phyloP scores from a whole-genome alignment of 768 basidiomycete genomes.

The Mycena epipterygia region DNA sequence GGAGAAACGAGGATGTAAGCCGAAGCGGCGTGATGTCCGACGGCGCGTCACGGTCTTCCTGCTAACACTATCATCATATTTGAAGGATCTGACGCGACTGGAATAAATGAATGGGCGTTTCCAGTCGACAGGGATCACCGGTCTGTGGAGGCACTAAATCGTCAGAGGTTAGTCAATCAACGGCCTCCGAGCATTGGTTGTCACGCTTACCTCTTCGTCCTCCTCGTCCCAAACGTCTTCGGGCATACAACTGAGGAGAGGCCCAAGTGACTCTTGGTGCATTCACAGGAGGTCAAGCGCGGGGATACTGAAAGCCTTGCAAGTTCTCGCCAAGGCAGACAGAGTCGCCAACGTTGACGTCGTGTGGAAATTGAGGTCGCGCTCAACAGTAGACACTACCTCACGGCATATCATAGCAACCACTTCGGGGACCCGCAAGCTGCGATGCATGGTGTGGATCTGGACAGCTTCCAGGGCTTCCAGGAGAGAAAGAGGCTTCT shows the following conservation, averaged over 20 bases:
- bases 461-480: too few species aligned
- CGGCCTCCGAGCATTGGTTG: background rate
- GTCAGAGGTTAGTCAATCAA: background rate
- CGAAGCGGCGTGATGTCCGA: too few species aligned
- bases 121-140: constrained; percentile 19
- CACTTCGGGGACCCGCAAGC: background rate
- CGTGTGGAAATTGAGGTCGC: too few species aligned
- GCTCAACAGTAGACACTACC: too few species aligned
- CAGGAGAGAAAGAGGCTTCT: too few species aligned
- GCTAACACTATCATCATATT: background rate
- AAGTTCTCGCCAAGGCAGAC: background rate
- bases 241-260: constrained; percentile 18
- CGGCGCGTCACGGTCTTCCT: too few species aligned
- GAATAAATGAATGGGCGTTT: constrained; percentile 9
- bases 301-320: constrained; percentile 6
- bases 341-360: background rate
- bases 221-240: constrained; percentile 15
- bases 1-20: too few species aligned
- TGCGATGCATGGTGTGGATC: background rate
- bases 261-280: background rate
- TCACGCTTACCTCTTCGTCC: constrained; percentile 12
- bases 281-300: constrained; percentile 15
- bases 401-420: background rate
- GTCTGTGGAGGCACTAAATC: constrained; percentile 1
- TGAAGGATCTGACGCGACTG: constrained; percentile 9